Percentiles rank a stretch among this genome's conserved stretches.
Evolutionary conservation across 345 rosid genomes (phyloP).

Genomic region (Gynandropsis gynandra): DNA sequence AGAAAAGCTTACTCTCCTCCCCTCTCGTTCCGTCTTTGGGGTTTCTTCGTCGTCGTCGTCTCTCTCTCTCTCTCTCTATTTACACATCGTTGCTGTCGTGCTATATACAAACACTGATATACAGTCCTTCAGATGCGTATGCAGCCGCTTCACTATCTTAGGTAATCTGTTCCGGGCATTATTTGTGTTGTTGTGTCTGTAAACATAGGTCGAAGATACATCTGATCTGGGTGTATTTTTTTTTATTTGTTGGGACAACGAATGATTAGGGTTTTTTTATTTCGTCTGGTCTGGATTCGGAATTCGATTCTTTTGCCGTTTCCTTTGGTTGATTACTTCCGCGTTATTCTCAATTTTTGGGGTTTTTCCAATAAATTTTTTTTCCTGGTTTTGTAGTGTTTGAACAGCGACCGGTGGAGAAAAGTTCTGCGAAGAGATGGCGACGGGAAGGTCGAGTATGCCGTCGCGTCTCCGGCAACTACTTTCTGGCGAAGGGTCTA

Average conservation of each 20-base stretch:
- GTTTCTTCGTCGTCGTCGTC: conserved; percentile 19
- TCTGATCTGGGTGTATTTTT: conserved; percentile 20
- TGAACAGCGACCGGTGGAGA: conserved; percentile 34
- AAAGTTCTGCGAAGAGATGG: conserved; percentile 42
- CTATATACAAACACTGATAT: conserved; percentile 10
- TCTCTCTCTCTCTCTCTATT: conserved; percentile 4
- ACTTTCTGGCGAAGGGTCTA: conserved; percentile 69
- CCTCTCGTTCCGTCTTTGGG: conserved; percentile 12
- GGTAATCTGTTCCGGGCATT: background rate
- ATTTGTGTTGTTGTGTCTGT: conserved; percentile 5
- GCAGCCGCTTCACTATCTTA: conserved; percentile 11
- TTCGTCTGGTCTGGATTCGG: background rate
- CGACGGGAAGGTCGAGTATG: conserved; percentile 74
- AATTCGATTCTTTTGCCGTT: conserved; percentile 8
- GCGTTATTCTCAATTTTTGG: background rate
- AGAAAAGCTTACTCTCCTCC: background rate
- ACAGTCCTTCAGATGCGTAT: conserved; percentile 13
- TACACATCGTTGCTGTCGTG: no score
- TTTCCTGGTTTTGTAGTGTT: conserved; percentile 20
- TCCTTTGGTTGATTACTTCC: background rate
- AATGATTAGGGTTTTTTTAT: conserved; percentile 8
- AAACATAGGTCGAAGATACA: background rate
- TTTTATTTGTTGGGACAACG: background rate
- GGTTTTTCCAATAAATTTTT: background rate
- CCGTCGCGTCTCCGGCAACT: conserved; percentile 90